phyloP scores from a whole-genome alignment of 129 eudicot genomes.

The Lactuca saligna region DNA sequence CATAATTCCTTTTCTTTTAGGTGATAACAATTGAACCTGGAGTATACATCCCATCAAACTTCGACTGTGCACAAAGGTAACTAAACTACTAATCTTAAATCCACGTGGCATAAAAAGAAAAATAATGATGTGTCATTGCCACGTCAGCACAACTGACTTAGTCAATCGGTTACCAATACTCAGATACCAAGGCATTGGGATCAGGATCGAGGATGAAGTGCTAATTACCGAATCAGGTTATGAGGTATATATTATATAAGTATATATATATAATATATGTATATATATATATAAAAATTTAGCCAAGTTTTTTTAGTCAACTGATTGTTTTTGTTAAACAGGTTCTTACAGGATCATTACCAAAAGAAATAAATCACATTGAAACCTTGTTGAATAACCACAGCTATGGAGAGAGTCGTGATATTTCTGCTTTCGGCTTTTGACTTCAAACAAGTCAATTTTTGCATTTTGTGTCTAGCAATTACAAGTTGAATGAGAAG shows the following conservation, averaged over 20 bases:
- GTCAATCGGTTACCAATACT: conserved; percentile 14
- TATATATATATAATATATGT: conserved; percentile 29
- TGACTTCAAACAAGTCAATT: not conserved
- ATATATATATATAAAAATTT: conserved; percentile 19
- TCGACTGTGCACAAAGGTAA: conserved; percentile 70
- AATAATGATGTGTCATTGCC: not conserved
- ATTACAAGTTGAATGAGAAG: not conserved
- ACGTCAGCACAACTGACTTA: not conserved
- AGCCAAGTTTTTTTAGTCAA: not conserved
- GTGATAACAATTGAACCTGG: conserved; percentile 99
- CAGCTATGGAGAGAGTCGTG: conserved; percentile 35
- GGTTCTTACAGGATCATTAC: conserved; percentile 93
- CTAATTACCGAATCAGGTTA: conserved; percentile 88
- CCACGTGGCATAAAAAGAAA: not conserved
- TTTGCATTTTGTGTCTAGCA: not conserved
- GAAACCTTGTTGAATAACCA: conserved; percentile 77
- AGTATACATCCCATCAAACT: conserved; percentile 65
- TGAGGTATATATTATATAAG: conserved; percentile 60
- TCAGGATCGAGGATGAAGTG: conserved; percentile 95
- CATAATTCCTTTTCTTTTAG: conserved; percentile 22
- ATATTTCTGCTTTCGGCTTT: conserved; percentile 37
- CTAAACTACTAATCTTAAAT: not conserved
- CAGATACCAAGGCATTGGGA: conserved; percentile 92
- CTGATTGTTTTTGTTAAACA: conserved; percentile 22
- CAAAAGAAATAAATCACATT: conserved; percentile 74